Conservation (phyloP, 257 asterid species). For the Nicotiana otophora region DNA sequence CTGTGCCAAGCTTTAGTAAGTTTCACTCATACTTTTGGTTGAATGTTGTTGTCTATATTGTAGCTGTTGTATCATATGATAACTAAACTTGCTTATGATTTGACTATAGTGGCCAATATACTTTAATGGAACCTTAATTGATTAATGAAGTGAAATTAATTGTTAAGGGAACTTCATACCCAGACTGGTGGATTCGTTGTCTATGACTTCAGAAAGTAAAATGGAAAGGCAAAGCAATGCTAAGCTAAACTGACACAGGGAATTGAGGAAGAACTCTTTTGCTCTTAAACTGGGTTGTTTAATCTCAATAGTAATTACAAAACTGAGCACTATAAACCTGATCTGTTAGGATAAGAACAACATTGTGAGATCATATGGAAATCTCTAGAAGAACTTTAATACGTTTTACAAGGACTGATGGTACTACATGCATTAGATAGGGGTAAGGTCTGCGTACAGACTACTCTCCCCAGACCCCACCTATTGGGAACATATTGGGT, state of each 20-base stretch:
- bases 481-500: too few species aligned
- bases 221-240: not conserved
- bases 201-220: too few species aligned
- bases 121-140: not conserved
- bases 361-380: not conserved
- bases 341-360: not conserved
- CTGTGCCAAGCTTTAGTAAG: conserved; percentile 48
- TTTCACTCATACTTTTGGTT: conserved; percentile 1
- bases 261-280: not conserved
- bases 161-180: not conserved
- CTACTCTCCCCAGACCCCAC: too few species aligned
- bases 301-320: not conserved
- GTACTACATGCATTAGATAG: not conserved
- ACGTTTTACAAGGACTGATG: not conserved
- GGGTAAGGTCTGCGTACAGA: too few species aligned
- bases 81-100: not conserved
- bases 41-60: not conserved
- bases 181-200: not conserved
- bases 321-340: not conserved
- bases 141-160: not conserved
- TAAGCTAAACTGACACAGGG: not conserved
- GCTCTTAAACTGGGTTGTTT: not conserved
- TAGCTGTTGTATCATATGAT: not conserved
- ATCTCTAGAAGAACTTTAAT: not conserved
- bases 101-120: not conserved